Evolutionary conservation across 805 yeast genomes (phyloP), one percentile per base, ranked within the genome.

Genomic region (Ogataea ganodermae): DNA sequence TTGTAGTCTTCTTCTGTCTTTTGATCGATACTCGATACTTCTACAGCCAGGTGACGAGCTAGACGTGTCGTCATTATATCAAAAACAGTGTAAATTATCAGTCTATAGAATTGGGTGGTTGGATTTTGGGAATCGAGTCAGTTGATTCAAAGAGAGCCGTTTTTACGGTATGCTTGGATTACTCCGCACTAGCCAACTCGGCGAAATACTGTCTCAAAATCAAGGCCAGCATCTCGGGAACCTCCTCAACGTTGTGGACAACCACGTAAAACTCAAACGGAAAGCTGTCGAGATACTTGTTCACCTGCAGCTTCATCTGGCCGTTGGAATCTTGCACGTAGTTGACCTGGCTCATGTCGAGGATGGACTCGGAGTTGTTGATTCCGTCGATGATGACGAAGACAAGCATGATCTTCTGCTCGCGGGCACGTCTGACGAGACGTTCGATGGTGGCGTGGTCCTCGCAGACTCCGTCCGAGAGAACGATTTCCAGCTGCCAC

Each of bases 231-330:
- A 94, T 90, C 61, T 84, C 88, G 13, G 99, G 99, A 31, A 94
- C 75, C 68, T 92, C 98, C 40, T 77, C 77, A 56, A 95, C 86
- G 61, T 92, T 83, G 57, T 87, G 83, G 21, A 94, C 97, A 56
- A 95, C 92, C 49, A 92, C 97, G 63, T 92, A 94, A 65, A 86
- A 94, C 63, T 94, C 98, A 68, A 94, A 94, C 58, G 99, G 98
- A 83, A 94, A 94, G 23, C 87, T 79, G 58, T 92, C 97, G 66
- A 94, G 76, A 61, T 94, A 94, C 57, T 84, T 87, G 50, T 81
- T 84, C 49, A 94, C 94, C 62, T 84, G 77, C 53, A 95, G 71
- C 37, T 79, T 78, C 81, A 81, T 76, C 48, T 77, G 78, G 2
- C 97, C 97, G 43, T 73, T 71, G 12, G 68, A 73, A 62, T 85